Evolutionary conservation across 2,329 filamentous ascomycete species (phyloP).

Genomic region (Fusarium sororula): DNA sequence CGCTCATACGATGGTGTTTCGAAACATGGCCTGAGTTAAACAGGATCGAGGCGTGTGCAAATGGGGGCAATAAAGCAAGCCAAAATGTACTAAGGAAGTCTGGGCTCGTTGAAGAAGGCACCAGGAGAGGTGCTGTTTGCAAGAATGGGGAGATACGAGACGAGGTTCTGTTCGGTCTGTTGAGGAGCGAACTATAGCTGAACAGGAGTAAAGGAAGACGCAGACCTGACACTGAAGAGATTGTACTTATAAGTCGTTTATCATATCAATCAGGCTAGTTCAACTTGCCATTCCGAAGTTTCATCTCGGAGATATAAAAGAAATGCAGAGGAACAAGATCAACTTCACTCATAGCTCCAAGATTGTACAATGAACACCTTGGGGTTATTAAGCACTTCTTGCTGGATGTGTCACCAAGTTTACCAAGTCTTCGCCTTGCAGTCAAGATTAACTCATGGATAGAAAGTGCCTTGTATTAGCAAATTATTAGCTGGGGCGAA

Average conservation of each 20-base stretch:
- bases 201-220: neutral
- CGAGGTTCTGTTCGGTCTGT: conserved; percentile 49
- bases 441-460: neutral
- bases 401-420: neutral
- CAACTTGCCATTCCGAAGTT: neutral
- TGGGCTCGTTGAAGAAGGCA: conserved; percentile 57
- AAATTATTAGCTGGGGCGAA: neutral
- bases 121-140: conserved; percentile 50
- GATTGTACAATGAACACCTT: neutral
- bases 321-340: neutral
- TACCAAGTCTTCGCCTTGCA: neutral
- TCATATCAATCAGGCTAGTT: neutral
- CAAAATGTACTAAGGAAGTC: conserved; percentile 52
- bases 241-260: neutral
- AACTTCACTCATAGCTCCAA: neutral
- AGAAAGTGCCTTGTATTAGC: neutral
- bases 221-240: neutral
- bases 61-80: conserved; percentile 53
- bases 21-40: conserved; percentile 50
- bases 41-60: conserved; percentile 54
- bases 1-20: conserved; percentile 56
- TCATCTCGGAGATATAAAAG: neutral
- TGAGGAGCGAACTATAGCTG: conserved; percentile 47
- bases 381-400: neutral
- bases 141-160: conserved; percentile 55